Evolutionary conservation across 768 basidiomycete species (phyloP), one percentile per base, ranked within the genome.

Genomic region (Trametes cingulata): DNA sequence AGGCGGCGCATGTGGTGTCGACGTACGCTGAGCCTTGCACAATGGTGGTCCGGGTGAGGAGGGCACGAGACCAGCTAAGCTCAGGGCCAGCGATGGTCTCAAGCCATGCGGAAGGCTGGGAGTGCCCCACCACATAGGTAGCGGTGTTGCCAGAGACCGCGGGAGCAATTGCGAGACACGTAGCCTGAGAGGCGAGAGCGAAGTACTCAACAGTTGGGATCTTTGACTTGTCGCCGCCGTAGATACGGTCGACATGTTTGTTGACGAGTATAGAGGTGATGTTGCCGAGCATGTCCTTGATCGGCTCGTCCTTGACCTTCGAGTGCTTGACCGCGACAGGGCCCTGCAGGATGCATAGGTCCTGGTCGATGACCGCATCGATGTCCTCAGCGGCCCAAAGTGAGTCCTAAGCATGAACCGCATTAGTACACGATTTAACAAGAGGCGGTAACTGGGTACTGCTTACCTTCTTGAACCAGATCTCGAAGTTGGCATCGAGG

Each of bases 381-480:
- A 98, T 95, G 72, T 99, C 97, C 74, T 98, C 96, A 2, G 94
- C 91, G 40, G 91, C 91, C 95, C 96, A 98, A 12, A 98, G 85
- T 6, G 96, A 98, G 73, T 98, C 96, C 91, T 93, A 65, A 19
- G 51, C 65, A 61, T 43, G 24, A n/a, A n/a, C n/a, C n/a, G 58
- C 25, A 46, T 69, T 36, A 65, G 57, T 53, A 48, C 17, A 37
- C 6, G 6, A 33, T 33, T 47, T 40, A 24, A 24, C 29, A 10
- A 12, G 36, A 58, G 9, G 24, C 52, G 48, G 51, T 45, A 20
- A 49, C 19, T 56, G 48, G 22, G 27, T 6, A 29, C 36, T 42
- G 63, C 80, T 40, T 61, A 91, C 93, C 89, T 99, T 99, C 84
- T 99, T 98, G 80, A 99, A 98, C 97, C 97, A 99, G 52, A 98